phyloP scores from a whole-genome alignment of 345 rosid species.

The Limnanthes douglasii region DNA sequence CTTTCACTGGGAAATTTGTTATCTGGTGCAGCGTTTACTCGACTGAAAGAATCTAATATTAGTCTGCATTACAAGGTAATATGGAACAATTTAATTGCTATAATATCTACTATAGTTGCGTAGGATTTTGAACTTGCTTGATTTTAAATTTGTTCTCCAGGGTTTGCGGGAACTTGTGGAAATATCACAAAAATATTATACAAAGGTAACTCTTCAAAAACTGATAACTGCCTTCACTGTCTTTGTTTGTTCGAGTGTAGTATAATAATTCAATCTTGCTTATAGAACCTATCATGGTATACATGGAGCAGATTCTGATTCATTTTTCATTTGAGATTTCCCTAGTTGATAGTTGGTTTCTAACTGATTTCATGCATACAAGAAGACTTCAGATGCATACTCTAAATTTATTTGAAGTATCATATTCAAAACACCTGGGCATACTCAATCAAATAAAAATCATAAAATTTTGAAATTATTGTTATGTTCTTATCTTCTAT shows the following conservation, averaged over 20 bases:
- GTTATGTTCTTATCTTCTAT: too few relatives aligned
- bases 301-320: too few relatives aligned
- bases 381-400: conserved; percentile 98
- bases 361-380: conserved; percentile 98
- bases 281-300: conserved; percentile 10
- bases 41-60: conserved; percentile 72
- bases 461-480: too few relatives aligned
- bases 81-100: conserved; percentile 4
- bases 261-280: conserved; percentile 5
- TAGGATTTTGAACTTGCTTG: conserved; percentile 17
- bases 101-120: conserved; percentile 7
- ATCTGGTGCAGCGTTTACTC: conserved; percentile 65
- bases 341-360: conserved; percentile 95
- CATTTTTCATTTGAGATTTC: conserved; percentile 92
- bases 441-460: too few relatives aligned
- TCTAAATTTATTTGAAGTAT: conserved; percentile 77
- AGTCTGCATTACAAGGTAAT: conserved; percentile 87
- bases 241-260: conserved; percentile 3
- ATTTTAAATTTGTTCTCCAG: conserved; percentile 31
- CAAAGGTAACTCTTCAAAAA: conserved; percentile 87
- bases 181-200: conserved; percentile 66
- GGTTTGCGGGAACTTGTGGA: conserved; percentile 74
- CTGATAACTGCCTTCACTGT: conserved; percentile 37
- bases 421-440: too few relatives aligned
- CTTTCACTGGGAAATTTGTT: conserved; percentile 38